Evolutionary conservation across 2,329 filamentous ascomycete genomes (phyloP).

Genomic region (Rhytidhysteron rufulum): DNA sequence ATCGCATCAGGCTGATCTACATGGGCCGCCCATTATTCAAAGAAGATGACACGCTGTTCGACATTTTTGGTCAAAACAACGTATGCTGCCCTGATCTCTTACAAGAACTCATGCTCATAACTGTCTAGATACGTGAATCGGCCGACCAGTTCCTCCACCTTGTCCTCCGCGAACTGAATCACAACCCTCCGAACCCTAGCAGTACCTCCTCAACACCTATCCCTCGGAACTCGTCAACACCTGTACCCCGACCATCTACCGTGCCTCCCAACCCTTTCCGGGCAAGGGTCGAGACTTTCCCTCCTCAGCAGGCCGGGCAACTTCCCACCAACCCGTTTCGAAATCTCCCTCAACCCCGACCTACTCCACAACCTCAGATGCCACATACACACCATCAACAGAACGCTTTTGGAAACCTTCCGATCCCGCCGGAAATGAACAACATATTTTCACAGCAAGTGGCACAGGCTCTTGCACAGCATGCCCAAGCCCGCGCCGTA

Average conservation of each 20-base stretch:
- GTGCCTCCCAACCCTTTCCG: conserved; percentile 36
- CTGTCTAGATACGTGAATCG: conserved; percentile 30
- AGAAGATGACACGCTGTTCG: conserved; percentile 45
- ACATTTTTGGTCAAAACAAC: conserved; percentile 48
- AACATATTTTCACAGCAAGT: conserved; percentile 19
- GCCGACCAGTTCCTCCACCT: conserved; percentile 35
- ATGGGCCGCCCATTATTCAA: conserved; percentile 51
- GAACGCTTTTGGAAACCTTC: conserved; percentile 1
- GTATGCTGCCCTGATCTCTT: conserved; percentile 33
- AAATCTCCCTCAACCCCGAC: conserved; percentile 20
- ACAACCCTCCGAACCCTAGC: neutral
- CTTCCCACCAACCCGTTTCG: conserved; percentile 34
- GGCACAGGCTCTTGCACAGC: conserved; percentile 17
- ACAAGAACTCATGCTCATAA: too few relatives aligned
- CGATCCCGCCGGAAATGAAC: conserved; percentile 7
- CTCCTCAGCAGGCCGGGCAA: conserved; percentile 19
- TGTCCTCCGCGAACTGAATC: conserved; percentile 32
- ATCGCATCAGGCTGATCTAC: conserved; percentile 56
- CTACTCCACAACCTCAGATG: conserved; percentile 24
- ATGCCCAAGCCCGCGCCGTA: neutral
- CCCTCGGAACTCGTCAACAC: conserved; percentile 5
- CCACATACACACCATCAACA: conserved; percentile 10
- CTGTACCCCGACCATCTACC: conserved; percentile 24
- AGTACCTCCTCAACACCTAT: conserved; percentile 5
- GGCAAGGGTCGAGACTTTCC: conserved; percentile 8